Evolutionary conservation across 2,329 filamentous ascomycete species (phyloP).

Genomic region (Colletotrichum costaricense): DNA sequence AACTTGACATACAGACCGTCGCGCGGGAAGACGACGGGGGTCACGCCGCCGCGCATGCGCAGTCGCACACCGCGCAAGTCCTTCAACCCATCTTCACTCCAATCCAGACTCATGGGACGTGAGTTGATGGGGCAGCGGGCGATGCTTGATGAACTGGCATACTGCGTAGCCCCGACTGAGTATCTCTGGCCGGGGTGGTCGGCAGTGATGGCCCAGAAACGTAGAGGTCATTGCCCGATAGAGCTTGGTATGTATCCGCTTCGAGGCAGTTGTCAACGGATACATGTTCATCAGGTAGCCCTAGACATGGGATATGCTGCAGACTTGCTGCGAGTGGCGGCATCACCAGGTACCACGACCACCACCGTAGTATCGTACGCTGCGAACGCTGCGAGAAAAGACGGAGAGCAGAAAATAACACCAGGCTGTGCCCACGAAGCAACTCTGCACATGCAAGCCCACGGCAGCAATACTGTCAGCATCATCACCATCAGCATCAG

Average conservation of each 20-base stretch:
- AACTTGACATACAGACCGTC: slow-evolving; percentile 29
- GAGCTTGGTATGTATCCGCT: slow-evolving; percentile 25
- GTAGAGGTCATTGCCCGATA: slow-evolving; percentile 17
- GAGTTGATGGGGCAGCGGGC: slow-evolving; percentile 32
- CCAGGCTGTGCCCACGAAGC: slow-evolving; percentile 7
- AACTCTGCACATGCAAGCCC: slow-evolving; percentile 2
- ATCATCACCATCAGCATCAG: slow-evolving; percentile 1
- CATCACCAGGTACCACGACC: slow-evolving; percentile 3
- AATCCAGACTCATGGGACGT: slow-evolving; percentile 26
- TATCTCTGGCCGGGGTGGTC: slow-evolving; percentile 30
- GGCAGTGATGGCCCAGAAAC: slow-evolving; percentile 21
- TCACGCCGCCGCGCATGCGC: neutral
- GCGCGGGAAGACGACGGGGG: slow-evolving; percentile 24
- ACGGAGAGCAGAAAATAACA: neutral
- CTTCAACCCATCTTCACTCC: slow-evolving; percentile 10
- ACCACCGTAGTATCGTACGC: neutral
- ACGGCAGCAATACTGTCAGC: neutral
- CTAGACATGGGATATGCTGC: slow-evolving; percentile 26
- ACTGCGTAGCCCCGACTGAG: slow-evolving; percentile 23
- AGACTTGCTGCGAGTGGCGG: slow-evolving; percentile 18
- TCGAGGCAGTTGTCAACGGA: slow-evolving; percentile 14
- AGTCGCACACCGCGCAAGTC: slow-evolving; percentile 18
- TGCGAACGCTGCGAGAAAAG: neutral
- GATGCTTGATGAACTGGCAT: slow-evolving; percentile 36
- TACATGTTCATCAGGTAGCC: slow-evolving; percentile 3